Conservation (phyloP, 1,284 basidiomycete genomes). For the Neonothopanus nambi region DNA sequence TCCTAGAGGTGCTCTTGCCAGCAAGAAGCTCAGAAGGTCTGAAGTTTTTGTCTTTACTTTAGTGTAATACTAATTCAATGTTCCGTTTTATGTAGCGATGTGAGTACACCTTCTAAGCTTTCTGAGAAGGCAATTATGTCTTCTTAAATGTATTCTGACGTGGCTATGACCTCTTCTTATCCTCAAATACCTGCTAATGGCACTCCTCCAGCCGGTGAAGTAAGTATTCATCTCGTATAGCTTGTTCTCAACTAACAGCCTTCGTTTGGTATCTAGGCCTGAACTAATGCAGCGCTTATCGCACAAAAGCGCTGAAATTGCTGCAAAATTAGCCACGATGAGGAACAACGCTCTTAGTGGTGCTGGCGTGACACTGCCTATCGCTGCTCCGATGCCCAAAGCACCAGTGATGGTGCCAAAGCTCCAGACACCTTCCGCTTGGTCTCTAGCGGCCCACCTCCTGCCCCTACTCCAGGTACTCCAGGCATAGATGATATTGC, state of each 20-base stretch:
- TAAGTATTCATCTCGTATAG: constrained; percentile 32
- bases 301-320: constrained; percentile 83
- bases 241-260: constrained; percentile 5
- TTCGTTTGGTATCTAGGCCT: constrained; percentile 25
- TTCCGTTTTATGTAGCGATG: constrained; percentile 53
- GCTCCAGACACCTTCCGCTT: constrained; percentile 23
- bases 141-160: constrained; percentile 49
- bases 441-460: too few species aligned
- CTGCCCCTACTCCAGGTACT: constrained; percentile 37
- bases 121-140: constrained; percentile 82
- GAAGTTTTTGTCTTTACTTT: constrained; percentile 17
- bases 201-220: constrained; percentile 37
- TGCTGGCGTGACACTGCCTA: constrained; percentile 16
- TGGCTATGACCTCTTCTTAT: constrained; percentile 68
- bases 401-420: constrained; percentile 27
- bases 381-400: constrained; percentile 32
- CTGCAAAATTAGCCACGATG: constrained; percentile 79
- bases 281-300: constrained; percentile 62
- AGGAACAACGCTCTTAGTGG: constrained; percentile 47
- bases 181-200: constrained; percentile 58
- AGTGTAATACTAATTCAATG: constrained; percentile 21
- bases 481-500: constrained; percentile 64
- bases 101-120: too few species aligned
- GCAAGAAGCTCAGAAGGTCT: constrained; percentile 74
- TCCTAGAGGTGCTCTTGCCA: constrained; percentile 45